Evolutionary conservation across 768 basidiomycete species (phyloP).

Genomic region (Boletus rex-veris): DNA sequence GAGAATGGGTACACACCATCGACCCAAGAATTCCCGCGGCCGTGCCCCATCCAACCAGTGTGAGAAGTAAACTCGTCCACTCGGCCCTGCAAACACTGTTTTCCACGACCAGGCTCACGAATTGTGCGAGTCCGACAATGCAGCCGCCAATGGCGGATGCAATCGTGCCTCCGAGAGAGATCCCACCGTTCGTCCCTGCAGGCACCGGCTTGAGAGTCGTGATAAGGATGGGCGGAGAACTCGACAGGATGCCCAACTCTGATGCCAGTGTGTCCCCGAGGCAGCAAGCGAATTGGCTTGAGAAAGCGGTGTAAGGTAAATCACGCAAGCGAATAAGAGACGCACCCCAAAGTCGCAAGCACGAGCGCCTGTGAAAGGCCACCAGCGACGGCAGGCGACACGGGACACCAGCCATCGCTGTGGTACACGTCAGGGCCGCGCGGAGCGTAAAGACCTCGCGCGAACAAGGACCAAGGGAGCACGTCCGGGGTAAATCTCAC

Average conservation of each 20-base stretch:
- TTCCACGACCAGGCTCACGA: constrained; percentile 56
- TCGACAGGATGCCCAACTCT: constrained; percentile 85
- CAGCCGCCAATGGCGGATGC: constrained; percentile 72
- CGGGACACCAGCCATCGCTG: constrained; percentile 58
- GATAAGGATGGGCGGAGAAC: constrained; percentile 64
- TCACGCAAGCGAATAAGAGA: background rate
- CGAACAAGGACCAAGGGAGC: constrained; percentile 36
- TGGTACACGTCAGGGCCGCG: constrained; percentile 31
- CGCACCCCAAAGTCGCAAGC: constrained; percentile 64
- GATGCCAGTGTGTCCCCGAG: constrained; percentile 92
- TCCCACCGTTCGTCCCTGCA: constrained; percentile 87
- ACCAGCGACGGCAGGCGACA: constrained; percentile 39
- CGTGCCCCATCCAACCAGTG: constrained; percentile 57
- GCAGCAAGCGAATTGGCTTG: constrained; percentile 83
- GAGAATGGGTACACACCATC: constrained; percentile 45
- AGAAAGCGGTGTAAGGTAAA: constrained; percentile 1
- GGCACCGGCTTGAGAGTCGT: constrained; percentile 76
- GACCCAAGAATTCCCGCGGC: constrained; percentile 77
- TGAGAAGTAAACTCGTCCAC: constrained; percentile 37
- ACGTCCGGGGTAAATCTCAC: constrained; percentile 47
- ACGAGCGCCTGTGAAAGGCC: constrained; percentile 62
- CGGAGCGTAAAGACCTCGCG: constrained; percentile 9
- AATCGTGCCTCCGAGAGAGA: constrained; percentile 71
- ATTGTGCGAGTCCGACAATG: constrained; percentile 64
- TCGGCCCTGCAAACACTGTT: constrained; percentile 48